Percentiles rank a stretch among this genome's conserved stretches.
Conservation (phyloP, 106 monocot genomes). For the Dendrobium catenatum region DNA sequence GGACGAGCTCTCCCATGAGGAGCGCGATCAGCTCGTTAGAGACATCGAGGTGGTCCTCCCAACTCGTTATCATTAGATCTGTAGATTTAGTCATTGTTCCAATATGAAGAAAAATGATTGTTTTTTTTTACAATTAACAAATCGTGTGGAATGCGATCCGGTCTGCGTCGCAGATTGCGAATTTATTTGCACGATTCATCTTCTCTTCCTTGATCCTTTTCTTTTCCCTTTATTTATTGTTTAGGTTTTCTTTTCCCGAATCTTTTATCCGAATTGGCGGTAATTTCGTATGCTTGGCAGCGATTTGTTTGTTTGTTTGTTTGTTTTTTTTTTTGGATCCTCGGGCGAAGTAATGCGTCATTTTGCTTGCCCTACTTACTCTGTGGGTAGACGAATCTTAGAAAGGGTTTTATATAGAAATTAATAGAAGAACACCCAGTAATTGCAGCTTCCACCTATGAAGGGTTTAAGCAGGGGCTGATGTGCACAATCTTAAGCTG, state of each 20-base stretch:
- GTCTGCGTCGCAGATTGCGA: not conserved
- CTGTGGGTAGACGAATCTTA: not conserved
- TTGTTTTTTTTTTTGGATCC: not conserved
- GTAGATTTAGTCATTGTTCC: not conserved
- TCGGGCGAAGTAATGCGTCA: not conserved
- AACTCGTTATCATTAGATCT: not conserved
- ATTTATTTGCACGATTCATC: not conserved
- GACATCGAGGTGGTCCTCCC: conserved; percentile 57
- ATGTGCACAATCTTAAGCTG: not conserved
- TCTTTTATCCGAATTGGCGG: not conserved
- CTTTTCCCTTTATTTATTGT: not conserved
- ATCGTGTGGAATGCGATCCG: not conserved
- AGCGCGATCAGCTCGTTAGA: conserved; percentile 57
- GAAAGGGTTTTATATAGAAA: not conserved
- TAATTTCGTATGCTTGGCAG: not conserved
- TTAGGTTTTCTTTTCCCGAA: not conserved
- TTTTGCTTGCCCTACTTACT: not conserved
- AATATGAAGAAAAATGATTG: not conserved
- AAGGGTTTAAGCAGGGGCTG: not conserved
- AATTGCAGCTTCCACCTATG: not conserved
- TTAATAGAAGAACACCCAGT: not conserved
- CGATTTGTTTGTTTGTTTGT: not conserved
- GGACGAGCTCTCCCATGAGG: conserved; percentile 83
- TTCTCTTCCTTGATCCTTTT: not conserved
- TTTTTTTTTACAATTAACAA: not conserved